Evolutionary conservation across 2,329 filamentous ascomycete species (phyloP), one percentile per base, ranked within the genome.

Genomic region (Nemania diffusa): DNA sequence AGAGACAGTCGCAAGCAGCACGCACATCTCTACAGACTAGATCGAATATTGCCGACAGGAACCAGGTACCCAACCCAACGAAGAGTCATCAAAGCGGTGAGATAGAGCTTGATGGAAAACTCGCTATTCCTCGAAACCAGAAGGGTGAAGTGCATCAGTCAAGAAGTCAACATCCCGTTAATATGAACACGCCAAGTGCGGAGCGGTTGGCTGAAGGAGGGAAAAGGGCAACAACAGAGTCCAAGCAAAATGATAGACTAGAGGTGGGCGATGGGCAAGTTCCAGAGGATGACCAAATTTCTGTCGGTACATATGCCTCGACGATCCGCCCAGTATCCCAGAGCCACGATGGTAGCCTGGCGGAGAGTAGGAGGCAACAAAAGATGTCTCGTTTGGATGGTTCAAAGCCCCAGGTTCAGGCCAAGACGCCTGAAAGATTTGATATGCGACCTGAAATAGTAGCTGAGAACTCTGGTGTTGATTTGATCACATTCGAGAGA

Each of bases 291-390:
- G 74, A 75, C 51, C 53, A 62, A 29, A 42, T 68, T 27, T 75
- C 74, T 42, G 62, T 73, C 2, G 70, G 64, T 11, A 75, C 74
- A 13, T 70, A 73, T 51, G 57, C 73, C 20, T 75, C 74, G 15
- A 75, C 74, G 3, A 74, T 73, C 37, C 71, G 73, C 5, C 71
- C 73, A n/a, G 51, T 48, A 29, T 73, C 73, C 27, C 69, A 65
- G 48, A 70, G 57, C 46, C 70, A 73, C 56, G 68, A 68, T 1
- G 57, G 53, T 32, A 57, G 6, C 37, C 53, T 67, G 5, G 50
- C 55, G 20, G 71, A 72, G 40, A 69, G 67, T 17, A 73, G 64
- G 65, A 71, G 51, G 11, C 55, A 59, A 34, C 48, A 42, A 26
- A 56, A 46, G 5, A 2, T n/a, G 4, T 52, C 55, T 40, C 24